These are phyloP conservation scores for Brassica hybrid DNA, from an alignment of 441 rosid species.

Conservation along the genomic window DNA sequence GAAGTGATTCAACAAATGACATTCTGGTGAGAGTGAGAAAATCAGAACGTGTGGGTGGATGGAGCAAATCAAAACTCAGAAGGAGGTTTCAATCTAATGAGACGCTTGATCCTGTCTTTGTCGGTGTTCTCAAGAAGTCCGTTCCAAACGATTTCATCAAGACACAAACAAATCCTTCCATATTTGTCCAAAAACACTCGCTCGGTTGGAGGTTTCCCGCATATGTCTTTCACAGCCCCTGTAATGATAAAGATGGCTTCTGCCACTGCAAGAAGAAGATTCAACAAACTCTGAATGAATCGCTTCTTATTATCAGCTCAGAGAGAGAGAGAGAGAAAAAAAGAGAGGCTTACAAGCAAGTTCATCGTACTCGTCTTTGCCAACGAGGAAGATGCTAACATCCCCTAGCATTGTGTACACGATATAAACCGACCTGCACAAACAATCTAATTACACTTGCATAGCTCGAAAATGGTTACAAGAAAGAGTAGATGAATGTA, in stretches of 20 bases:
- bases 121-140: slow-evolving; percentile 86
- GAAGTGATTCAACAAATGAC: no score
- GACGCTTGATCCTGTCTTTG: slow-evolving; percentile 77
- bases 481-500: slow-evolving; percentile 36
- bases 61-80: slow-evolving; percentile 53
- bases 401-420: slow-evolving; percentile 94
- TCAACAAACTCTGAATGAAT: slow-evolving; percentile 3
- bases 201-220: slow-evolving; percentile 93
- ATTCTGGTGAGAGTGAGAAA: no score
- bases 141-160: slow-evolving; percentile 96
- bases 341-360: slow-evolving; percentile 78
- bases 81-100: slow-evolving; percentile 76
- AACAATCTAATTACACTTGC: neutral
- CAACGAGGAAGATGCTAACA: slow-evolving; percentile 85
- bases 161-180: slow-evolving; percentile 83
- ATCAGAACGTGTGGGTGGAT: neutral
- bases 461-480: neutral
- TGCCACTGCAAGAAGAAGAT: slow-evolving; percentile 59
- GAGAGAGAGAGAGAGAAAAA: neutral
- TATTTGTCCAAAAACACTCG: slow-evolving; percentile 92
- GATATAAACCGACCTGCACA: slow-evolving; percentile 81
- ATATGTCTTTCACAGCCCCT: slow-evolving; percentile 85
- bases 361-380: slow-evolving; percentile 97
- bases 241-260: slow-evolving; percentile 89
- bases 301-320: slow-evolving; percentile 9